These are phyloP conservation scores for Penicillium glabrum DNA, from an alignment of 2,329 filamentous ascomycete genomes.

Conservation along the genomic window DNA sequence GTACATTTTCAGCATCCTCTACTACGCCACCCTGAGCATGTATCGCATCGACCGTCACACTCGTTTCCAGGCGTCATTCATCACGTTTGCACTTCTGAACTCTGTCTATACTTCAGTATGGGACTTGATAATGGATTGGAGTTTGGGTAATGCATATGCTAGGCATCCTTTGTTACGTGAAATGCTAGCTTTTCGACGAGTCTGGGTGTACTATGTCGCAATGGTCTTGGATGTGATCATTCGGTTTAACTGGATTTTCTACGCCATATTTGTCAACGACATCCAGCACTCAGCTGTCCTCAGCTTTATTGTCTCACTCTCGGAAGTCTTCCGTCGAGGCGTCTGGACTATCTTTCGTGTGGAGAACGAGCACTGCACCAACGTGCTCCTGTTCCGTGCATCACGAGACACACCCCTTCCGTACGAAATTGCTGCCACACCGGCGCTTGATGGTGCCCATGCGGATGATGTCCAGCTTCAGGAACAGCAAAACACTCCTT, in stretches of 20 bases:
- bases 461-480: slow-evolving; percentile 27
- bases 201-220: slow-evolving; percentile 82
- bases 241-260: slow-evolving; percentile 93
- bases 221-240: slow-evolving; percentile 82
- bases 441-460: slow-evolving; percentile 13
- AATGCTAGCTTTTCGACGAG: slow-evolving; percentile 73
- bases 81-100: slow-evolving; percentile 79
- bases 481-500: slow-evolving; percentile 23
- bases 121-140: slow-evolving; percentile 97
- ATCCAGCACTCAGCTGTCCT: slow-evolving; percentile 79
- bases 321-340: slow-evolving; percentile 79
- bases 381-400: slow-evolving; percentile 86
- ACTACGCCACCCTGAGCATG: slow-evolving; percentile 74
- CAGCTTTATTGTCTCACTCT: slow-evolving; percentile 75
- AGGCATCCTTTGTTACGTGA: slow-evolving; percentile 70
- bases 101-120: slow-evolving; percentile 81
- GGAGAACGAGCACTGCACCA: slow-evolving; percentile 95
- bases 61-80: slow-evolving; percentile 67
- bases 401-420: slow-evolving; percentile 84
- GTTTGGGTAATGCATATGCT: slow-evolving; percentile 75
- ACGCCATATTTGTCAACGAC: slow-evolving; percentile 77
- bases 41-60: slow-evolving; percentile 71
- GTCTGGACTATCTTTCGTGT: slow-evolving; percentile 93
- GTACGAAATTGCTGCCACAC: slow-evolving; percentile 55
- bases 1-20: slow-evolving; percentile 80